A percentile compares a stretch with the other conserved stretches of the same genome.
These are phyloP conservation scores for Eucommia ulmoides DNA, from an alignment of 257 asterid species.

Conservation along the genomic window DNA sequence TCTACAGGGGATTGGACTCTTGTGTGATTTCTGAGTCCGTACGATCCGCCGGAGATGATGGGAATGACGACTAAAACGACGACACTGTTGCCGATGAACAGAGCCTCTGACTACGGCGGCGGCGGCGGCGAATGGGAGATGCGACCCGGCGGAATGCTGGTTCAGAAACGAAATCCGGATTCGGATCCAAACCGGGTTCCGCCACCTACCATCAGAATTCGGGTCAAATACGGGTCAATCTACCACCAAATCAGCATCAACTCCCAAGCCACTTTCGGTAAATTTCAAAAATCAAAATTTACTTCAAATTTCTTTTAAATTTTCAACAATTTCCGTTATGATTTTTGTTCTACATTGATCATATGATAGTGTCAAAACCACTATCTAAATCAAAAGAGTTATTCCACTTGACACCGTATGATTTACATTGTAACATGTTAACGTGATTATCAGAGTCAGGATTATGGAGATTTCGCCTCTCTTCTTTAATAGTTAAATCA, in stretches of 20 bases:
- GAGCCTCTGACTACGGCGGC: conserved; percentile 6
- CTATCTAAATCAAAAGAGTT: too few relatives aligned
- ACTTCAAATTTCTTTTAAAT: background rate
- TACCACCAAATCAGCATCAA: conserved; percentile 31
- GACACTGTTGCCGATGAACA: conserved; percentile 6
- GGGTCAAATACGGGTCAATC: conserved; percentile 30
- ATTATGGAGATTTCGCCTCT: too few relatives aligned
- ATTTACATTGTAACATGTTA: too few relatives aligned
- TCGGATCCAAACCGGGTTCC: conserved; percentile 17
- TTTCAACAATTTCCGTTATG: background rate
- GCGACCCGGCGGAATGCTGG: conserved; percentile 48
- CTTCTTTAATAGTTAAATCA: too few relatives aligned
- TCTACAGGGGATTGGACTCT: too few relatives aligned
- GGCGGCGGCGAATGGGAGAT: conserved; percentile 29
- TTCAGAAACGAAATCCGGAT: conserved; percentile 29
- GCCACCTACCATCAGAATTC: conserved; percentile 30
- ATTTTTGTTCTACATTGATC: background rate
- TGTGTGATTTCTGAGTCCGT: too few relatives aligned
- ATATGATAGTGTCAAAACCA: background rate
- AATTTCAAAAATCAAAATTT: background rate
- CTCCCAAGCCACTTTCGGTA: conserved; percentile 39
- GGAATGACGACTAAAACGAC: conserved; percentile 10
- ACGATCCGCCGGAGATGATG: conserved; percentile 11
- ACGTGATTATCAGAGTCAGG: too few relatives aligned
- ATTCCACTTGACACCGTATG: too few relatives aligned